Conservation (phyloP, 345 rosid species). For the Boechera retrofracta region DNA sequence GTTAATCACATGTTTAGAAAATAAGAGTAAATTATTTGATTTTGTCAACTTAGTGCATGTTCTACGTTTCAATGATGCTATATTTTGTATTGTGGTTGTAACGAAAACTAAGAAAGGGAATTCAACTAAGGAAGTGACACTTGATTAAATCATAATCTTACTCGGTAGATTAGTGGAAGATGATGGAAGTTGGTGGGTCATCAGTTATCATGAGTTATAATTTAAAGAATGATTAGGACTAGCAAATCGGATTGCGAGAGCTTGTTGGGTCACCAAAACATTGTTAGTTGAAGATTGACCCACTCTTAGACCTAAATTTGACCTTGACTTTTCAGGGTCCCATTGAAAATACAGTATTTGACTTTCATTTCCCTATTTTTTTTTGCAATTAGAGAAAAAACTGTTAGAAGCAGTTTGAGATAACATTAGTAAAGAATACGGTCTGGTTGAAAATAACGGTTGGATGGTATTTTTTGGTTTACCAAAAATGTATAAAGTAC, state of each 20-base stretch:
- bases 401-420: neutral
- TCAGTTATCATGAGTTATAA: neutral
- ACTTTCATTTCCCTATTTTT: neutral
- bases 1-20: neutral
- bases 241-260: slow-evolving; percentile 25
- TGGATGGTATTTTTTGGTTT: too few relatives aligned
- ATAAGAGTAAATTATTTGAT: neutral
- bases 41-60: slow-evolving; percentile 7
- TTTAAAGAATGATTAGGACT: slow-evolving; percentile 8
- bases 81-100: neutral
- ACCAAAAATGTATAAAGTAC: too few relatives aligned
- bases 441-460: too few relatives aligned
- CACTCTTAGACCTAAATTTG: neutral
- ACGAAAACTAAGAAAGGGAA: neutral
- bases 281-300: slow-evolving; percentile 25
- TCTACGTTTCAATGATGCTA: slow-evolving; percentile 15
- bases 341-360: neutral
- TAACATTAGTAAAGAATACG: neutral
- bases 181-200: slow-evolving; percentile 24
- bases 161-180: slow-evolving; percentile 16
- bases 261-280: slow-evolving; percentile 29
- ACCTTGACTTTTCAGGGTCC: neutral
- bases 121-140: neutral
- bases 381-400: neutral
- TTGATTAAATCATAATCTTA: neutral